Base-by-base conservation (phyloP, 352 stramenopile species). In the Blastocystis sp. region DNA sequence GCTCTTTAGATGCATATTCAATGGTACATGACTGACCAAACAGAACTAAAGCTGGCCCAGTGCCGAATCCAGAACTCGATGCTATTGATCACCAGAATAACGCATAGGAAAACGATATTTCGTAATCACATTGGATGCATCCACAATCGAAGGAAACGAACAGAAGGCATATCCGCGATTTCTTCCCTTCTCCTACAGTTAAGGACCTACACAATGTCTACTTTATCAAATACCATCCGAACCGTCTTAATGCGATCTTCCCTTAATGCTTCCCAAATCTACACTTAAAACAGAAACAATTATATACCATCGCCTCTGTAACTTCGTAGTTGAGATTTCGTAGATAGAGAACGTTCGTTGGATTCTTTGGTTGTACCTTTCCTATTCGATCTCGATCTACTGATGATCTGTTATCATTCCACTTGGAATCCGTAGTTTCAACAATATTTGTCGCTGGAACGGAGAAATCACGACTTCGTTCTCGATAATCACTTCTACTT, bases 81-180 rank as follows among this genome's bases (percentile, higher is more conserved):
- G 71, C 71, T 83, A 83, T 29, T 35, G 51, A 57, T 83, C 9
- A 83, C 43, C 14, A 32, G 49, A 83, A 5, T 32, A 51, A 66
- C 42, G 24, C 51, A 67, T 29, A 11, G 51, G 51, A 52, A 54
- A 83, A 83, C 71, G 71, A 46, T 83, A 83, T 83, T 83, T 83
- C 0, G 71, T 65, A 52, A 83, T 51, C 29, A 83, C 52, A 63
- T 83, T 83, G 4, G 71, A 52, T 7, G 71, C 71, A 63, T 83
- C 71, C 51, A 83, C 71, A 65, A 83, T 83, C 5, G 71, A 83
- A 42, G 71, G 71, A 66, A 83, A 83, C 14, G 42, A 32, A 56
- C 57, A 35, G 43, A 83, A 83, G 21, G 71, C 71, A 43, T 67
- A 65, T 54, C 71, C 71, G 3, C 71, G 71, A 11, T 52, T 52